These are phyloP conservation scores for Globisporangium takayamanum DNA, from an alignment of 352 stramenopile genomes.

Conservation along the genomic window DNA sequence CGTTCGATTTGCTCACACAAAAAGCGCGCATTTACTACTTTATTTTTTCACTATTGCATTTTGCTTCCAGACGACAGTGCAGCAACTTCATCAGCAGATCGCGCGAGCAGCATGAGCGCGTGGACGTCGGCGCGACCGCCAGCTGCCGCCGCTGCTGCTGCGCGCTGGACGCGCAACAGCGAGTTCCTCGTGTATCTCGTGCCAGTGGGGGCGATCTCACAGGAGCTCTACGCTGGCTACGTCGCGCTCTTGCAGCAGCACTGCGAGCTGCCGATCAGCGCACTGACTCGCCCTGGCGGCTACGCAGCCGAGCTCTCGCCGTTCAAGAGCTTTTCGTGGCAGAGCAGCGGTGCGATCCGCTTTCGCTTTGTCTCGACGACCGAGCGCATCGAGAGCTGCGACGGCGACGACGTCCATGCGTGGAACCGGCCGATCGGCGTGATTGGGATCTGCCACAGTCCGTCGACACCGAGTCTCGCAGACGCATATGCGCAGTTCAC, in stretches of 20 bases:
- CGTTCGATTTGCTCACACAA: too few relatives aligned
- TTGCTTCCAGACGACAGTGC: too few relatives aligned
- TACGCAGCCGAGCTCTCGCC: conserved; percentile 79
- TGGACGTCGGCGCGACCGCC: too few relatives aligned
- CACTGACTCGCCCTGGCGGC: conserved; percentile 63
- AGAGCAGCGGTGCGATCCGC: conserved; percentile 38
- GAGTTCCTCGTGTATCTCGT: conserved; percentile 83
- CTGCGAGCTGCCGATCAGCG: conserved; percentile 48
- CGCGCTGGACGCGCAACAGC: conserved; percentile 52
- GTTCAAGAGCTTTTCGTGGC: conserved; percentile 70
- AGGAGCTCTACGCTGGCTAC: conserved; percentile 53
- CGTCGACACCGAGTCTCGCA: conserved; percentile 45
- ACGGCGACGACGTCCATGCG: conserved; percentile 75
- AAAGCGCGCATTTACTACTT: too few relatives aligned
- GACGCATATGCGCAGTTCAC: conserved; percentile 64
- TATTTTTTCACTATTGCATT: too few relatives aligned
- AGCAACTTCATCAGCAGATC: too few relatives aligned
- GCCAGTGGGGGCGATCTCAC: conserved; percentile 59
- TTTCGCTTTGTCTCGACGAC: conserved; percentile 72
- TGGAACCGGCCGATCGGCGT: conserved; percentile 62
- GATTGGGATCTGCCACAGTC: conserved; percentile 79
- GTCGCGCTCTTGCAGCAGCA: conserved; percentile 50
- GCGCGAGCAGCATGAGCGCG: too few relatives aligned
- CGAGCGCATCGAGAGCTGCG: conserved; percentile 41
- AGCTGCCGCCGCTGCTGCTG: neutral